These are phyloP conservation scores for Aechmea fasciata DNA, from an alignment of 176 grass and related monocot genomes.

Conservation along the genomic window DNA sequence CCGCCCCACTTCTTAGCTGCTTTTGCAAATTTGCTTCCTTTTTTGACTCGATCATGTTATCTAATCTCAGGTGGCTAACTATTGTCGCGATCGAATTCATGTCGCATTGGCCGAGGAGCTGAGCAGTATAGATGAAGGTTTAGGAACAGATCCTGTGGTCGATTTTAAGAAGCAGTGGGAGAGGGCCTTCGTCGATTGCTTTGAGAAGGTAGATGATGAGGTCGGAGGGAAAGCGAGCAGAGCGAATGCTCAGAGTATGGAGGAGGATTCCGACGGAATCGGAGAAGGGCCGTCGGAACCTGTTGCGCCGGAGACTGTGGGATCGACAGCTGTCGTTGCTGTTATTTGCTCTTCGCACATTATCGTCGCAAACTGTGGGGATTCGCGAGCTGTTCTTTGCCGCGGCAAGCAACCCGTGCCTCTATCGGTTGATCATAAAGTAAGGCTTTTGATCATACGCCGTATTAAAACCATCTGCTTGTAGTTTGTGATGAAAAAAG, in stretches of 20 bases:
- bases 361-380: constrained; percentile 53
- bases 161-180: constrained; percentile 55
- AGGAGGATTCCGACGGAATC: neutral
- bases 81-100: constrained; percentile 51
- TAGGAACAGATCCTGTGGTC: neutral
- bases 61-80: constrained; percentile 42
- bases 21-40: neutral
- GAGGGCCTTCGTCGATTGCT: constrained; percentile 57
- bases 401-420: constrained; percentile 50
- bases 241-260: neutral
- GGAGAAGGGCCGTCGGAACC: constrained; percentile 9
- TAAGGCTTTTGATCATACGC: neutral
- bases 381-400: constrained; percentile 51
- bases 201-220: constrained; percentile 49
- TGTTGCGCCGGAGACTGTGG: constrained; percentile 44
- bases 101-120: constrained; percentile 41
- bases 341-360: constrained; percentile 59
- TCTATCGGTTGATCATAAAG: constrained; percentile 72
- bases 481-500: neutral
- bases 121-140: constrained; percentile 10
- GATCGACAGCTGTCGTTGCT: constrained; percentile 44
- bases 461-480: neutral
- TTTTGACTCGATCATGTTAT: neutral
- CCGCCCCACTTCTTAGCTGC: neutral
- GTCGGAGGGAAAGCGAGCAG: constrained; percentile 36